Percentiles rank a stretch among this genome's conserved stretches.
Conservation (phyloP, 306 rosid species). For the Castanospermum australe region DNA sequence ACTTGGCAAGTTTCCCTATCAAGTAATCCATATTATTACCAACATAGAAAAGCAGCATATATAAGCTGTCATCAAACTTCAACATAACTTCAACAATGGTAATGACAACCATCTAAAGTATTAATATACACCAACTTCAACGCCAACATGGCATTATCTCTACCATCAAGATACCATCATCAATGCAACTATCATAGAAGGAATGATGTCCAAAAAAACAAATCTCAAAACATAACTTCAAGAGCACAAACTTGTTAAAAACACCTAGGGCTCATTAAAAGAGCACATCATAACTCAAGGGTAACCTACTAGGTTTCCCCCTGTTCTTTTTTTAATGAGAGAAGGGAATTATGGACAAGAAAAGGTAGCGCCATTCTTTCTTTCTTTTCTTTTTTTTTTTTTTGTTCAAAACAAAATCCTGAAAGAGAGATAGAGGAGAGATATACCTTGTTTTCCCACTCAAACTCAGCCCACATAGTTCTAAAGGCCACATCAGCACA, state of each 20-base stretch:
- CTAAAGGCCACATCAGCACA: conserved; percentile 92
- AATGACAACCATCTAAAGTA: neutral
- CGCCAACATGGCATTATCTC: neutral
- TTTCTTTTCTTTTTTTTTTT: neutral
- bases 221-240: neutral
- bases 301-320: neutral
- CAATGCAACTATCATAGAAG: neutral
- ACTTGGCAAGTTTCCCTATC: neutral
- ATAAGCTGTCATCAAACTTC: neutral
- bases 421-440: conserved; percentile 7
- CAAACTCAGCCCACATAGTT: conserved; percentile 99
- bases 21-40: neutral
- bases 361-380: neutral
- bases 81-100: neutral
- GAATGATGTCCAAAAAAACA: neutral
- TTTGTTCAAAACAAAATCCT: neutral
- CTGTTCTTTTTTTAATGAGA: neutral
- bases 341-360: neutral
- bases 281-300: neutral
- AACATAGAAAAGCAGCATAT: neutral
- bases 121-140: neutral
- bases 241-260: neutral
- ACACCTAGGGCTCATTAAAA: neutral
- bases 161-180: conserved; percentile 5
- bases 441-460: conserved; percentile 98